Evolutionary conservation across 208 protist species (phyloP).

Genomic region (Leptomonas pyrrhocoris): DNA sequence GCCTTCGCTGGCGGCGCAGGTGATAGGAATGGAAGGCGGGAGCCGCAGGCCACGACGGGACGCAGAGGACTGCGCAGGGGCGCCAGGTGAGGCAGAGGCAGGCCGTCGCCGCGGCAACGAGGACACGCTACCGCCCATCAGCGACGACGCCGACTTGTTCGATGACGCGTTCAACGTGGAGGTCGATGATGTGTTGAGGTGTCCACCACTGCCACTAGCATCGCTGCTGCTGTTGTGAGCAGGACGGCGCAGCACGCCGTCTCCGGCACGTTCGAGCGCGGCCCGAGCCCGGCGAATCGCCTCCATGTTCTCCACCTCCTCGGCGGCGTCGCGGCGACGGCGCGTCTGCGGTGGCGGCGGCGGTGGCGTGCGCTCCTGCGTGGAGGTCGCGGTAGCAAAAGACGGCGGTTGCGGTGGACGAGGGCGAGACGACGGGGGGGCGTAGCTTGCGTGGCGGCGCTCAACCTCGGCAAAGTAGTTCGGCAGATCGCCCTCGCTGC

Average conservation of each 20-base stretch:
- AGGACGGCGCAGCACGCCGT: slow-evolving; percentile 35
- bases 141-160: slow-evolving; percentile 10
- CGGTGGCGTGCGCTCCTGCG: slow-evolving; percentile 27
- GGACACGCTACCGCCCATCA: slow-evolving; percentile 21
- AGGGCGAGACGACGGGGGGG: not conserved
- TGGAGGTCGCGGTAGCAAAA: not conserved
- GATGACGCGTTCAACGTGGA: not conserved
- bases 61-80: slow-evolving; percentile 2
- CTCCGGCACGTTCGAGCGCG: slow-evolving; percentile 32
- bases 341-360: slow-evolving; percentile 1
- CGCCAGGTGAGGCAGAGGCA: slow-evolving; percentile 1
- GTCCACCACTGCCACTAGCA: not conserved
- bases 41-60: slow-evolving; percentile 17
- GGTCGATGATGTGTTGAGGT: not conserved
- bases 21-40: slow-evolving; percentile 28
- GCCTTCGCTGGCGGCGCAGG: not conserved
- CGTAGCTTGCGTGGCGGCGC: not conserved
- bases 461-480: slow-evolving; percentile 24
- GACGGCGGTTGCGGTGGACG: not conserved
- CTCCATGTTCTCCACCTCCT: slow-evolving; percentile 14
- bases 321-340: not conserved
- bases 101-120: slow-evolving; percentile 15
- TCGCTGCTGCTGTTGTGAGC: slow-evolving; percentile 25
- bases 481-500: slow-evolving; percentile 1
- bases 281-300: slow-evolving; percentile 41